Evolutionary conservation across 2,329 filamentous ascomycete genomes (phyloP).

Genomic region (Ophiostoma piceae): DNA sequence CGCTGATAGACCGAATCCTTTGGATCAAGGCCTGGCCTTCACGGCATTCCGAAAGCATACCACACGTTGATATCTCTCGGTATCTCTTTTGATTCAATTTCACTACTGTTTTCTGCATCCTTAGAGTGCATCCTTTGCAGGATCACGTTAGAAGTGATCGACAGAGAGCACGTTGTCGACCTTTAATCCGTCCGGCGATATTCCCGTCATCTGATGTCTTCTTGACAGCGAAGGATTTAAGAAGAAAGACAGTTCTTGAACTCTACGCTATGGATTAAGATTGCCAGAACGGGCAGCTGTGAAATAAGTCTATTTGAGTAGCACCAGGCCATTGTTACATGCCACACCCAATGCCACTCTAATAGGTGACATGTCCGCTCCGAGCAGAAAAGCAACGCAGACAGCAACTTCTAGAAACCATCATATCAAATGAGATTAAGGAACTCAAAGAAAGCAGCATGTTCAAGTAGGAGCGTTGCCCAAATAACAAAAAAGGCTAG

Average conservation of each 20-base stretch:
- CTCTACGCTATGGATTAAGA: not conserved
- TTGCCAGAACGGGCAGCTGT: not conserved
- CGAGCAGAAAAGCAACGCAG: no score
- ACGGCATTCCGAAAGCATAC: not conserved
- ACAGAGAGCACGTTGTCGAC: not conserved
- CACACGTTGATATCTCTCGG: not conserved
- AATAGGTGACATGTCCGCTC: not conserved
- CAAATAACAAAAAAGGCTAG: no score
- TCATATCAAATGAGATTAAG: not conserved
- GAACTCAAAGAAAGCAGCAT: not conserved
- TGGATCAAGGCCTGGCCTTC: not conserved
- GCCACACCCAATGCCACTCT: not conserved
- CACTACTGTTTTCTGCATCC: not conserved
- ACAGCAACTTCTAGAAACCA: not conserved
- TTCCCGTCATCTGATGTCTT: not conserved
- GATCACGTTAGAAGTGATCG: not conserved
- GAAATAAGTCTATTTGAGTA: not conserved
- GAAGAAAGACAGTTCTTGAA: no score
- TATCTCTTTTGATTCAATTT: not conserved
- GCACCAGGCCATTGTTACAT: not conserved
- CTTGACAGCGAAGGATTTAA: no score
- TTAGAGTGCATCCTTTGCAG: not conserved
- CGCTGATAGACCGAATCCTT: not conserved
- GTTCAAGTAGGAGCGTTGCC: no score
- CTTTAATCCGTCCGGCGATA: not conserved